These are phyloP conservation scores for Erysiphe pisi DNA, from an alignment of 2,329 filamentous ascomycete species.

Conservation along the genomic window DNA sequence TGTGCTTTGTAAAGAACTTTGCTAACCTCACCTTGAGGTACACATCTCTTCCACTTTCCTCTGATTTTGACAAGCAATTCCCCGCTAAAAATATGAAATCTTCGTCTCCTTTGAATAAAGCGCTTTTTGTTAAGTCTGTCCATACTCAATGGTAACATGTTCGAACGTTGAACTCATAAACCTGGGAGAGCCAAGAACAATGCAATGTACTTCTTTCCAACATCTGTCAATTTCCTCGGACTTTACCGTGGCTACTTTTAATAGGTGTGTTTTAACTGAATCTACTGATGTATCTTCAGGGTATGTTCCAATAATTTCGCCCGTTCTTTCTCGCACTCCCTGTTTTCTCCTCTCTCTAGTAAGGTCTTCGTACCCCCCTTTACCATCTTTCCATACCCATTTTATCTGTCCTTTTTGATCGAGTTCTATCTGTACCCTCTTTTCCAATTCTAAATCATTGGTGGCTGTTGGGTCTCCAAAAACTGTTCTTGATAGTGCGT, in stretches of 20 bases:
- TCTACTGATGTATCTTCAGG: background rate
- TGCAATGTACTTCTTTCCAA: background rate
- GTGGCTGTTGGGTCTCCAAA: background rate
- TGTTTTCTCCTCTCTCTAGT: background rate
- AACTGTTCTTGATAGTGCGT: background rate
- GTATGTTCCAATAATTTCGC: background rate
- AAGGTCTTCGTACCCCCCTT: background rate
- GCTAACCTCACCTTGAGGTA: too few relatives aligned
- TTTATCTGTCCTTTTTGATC: background rate
- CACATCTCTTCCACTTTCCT: too few relatives aligned
- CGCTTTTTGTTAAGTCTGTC: too few relatives aligned
- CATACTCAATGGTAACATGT: too few relatives aligned
- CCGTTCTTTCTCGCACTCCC: background rate
- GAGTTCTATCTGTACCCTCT: background rate
- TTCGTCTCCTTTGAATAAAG: too few relatives aligned
- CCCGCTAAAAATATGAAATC: too few relatives aligned
- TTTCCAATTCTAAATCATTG: background rate
- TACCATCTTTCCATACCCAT: slow-evolving; percentile 22
- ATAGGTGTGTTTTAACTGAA: slow-evolving; percentile 1
- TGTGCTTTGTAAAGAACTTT: background rate
- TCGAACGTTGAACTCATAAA: background rate
- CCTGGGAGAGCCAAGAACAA: background rate
- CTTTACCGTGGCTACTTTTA: background rate
- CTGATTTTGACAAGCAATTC: too few relatives aligned
- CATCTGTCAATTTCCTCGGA: background rate